These are phyloP conservation scores for Talaromyces atroroseus DNA, from an alignment of 2,329 filamentous ascomycete species.

Conservation along the genomic window DNA sequence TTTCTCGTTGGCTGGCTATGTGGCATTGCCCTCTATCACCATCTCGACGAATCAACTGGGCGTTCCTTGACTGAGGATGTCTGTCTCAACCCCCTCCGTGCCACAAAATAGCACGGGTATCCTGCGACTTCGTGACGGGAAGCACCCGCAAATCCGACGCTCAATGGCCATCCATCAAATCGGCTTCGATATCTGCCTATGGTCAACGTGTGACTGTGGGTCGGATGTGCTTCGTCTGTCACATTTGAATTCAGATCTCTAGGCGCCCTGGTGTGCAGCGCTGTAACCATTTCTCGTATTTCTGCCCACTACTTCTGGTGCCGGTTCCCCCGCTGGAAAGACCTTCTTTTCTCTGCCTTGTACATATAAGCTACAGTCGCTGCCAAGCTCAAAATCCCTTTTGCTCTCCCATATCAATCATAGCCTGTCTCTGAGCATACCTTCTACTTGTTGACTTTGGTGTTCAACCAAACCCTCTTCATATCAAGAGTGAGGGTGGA, in stretches of 20 bases:
- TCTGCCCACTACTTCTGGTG: neutral
- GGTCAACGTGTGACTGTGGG: conserved; percentile 8
- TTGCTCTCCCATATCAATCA: neutral
- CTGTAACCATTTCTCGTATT: neutral
- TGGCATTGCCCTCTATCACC: neutral
- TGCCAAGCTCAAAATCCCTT: neutral
- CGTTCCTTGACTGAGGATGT: neutral
- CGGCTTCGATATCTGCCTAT: neutral
- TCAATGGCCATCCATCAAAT: conserved; percentile 5
- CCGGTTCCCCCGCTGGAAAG: neutral
- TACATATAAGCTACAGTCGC: neutral
- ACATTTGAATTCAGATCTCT: neutral
- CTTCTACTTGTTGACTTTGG: neutral
- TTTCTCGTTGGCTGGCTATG: conserved; percentile 8
- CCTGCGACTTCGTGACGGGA: neutral
- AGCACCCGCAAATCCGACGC: neutral
- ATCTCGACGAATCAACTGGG: neutral
- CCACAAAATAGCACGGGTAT: neutral
- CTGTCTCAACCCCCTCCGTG: neutral
- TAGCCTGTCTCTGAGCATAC: neutral
- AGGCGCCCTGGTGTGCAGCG: neutral
- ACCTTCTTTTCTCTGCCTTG: neutral
- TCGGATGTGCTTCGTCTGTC: neutral
- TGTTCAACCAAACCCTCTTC: neutral
- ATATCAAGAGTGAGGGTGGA: neutral